Percentiles rank a stretch among this genome's conserved stretches.
Conservation (phyloP, 192 early-diverging fungal genomes). For the Backusella psychrophila region DNA sequence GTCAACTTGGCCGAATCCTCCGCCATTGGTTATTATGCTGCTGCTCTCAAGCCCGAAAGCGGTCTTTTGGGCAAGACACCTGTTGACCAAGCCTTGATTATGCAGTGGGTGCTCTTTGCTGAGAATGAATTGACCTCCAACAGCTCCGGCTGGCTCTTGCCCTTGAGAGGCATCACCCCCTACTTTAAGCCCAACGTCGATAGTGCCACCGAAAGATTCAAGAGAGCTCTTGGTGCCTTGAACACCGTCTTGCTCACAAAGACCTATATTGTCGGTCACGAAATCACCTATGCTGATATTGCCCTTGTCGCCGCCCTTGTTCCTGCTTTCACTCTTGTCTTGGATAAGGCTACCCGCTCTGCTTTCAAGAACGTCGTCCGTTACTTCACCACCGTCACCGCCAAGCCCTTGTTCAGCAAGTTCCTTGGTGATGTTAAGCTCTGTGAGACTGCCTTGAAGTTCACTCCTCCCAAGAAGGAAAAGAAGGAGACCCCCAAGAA, state of each 20-base stretch:
- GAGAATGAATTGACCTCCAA: conserved; percentile 55
- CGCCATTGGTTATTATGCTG: conserved; percentile 93
- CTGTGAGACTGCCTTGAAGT: conserved; percentile 58
- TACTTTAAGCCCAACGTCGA: conserved; percentile 57
- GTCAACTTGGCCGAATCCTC: conserved; percentile 72
- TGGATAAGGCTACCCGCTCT: conserved; percentile 77
- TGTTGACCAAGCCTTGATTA: conserved; percentile 59
- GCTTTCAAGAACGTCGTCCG: conserved; percentile 83
- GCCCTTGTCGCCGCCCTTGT: conserved; percentile 57
- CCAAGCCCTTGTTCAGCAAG: conserved; percentile 83
- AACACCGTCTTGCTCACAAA: conserved; percentile 77
- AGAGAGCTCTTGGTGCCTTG: conserved; percentile 63
- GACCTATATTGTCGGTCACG: conserved; percentile 94
- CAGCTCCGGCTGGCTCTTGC: conserved; percentile 37
- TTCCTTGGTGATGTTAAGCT: conserved; percentile 71
- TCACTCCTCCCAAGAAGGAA: conserved; percentile 60
- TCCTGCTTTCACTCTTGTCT: conserved; percentile 47
- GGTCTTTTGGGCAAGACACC: conserved; percentile 56
- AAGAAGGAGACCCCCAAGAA: conserved; percentile 55
- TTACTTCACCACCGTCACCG: conserved; percentile 86
- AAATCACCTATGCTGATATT: conserved; percentile 90
- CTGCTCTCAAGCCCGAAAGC: conserved; percentile 45
- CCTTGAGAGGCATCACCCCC: conserved; percentile 39
- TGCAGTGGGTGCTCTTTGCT: conserved; percentile 63
- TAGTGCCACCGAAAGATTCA: conserved; percentile 63